phyloP scores from a whole-genome alignment of 2,329 filamentous ascomycete species.

The Knufia petricola region DNA sequence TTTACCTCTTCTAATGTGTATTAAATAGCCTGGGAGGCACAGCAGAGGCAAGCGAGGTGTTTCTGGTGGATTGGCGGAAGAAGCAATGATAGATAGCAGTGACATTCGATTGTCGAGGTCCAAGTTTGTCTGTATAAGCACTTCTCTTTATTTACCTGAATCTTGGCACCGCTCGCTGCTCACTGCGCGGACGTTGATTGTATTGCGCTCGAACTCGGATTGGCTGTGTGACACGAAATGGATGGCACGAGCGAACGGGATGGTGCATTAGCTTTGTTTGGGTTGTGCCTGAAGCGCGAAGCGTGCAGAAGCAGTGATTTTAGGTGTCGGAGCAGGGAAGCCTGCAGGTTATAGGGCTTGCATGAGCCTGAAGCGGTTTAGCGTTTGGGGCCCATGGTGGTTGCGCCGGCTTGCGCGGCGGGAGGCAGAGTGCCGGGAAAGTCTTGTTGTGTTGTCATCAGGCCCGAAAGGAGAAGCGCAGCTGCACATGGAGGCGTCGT shows the following conservation, averaged over 20 bases:
- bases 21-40: not conserved
- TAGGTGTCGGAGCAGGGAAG: too few species aligned
- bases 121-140: too few species aligned
- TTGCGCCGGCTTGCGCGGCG: not conserved
- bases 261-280: slow-evolving; percentile 4
- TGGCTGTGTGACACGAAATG: not conserved
- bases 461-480: not conserved
- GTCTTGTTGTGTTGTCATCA: not conserved
- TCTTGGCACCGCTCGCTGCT: too few species aligned
- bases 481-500: too few species aligned
- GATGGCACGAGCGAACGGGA: not conserved
- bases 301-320: not conserved
- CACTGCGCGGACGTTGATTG: too few species aligned
- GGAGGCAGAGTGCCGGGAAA: not conserved
- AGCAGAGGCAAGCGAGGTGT: not conserved
- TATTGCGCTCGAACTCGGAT: not conserved
- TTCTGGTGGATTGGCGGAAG: not conserved
- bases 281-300: not conserved
- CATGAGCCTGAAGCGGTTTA: not conserved
- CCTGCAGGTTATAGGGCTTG: too few species aligned
- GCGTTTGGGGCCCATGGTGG: not conserved
- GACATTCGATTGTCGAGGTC: too few species aligned
- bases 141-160: too few species aligned
- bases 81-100: not conserved
- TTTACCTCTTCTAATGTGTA: not conserved